Evolutionary conservation across 176 grass and related monocot species (phyloP), one percentile per base, ranked within the genome.

Genomic region (Neostapfia colusana): DNA sequence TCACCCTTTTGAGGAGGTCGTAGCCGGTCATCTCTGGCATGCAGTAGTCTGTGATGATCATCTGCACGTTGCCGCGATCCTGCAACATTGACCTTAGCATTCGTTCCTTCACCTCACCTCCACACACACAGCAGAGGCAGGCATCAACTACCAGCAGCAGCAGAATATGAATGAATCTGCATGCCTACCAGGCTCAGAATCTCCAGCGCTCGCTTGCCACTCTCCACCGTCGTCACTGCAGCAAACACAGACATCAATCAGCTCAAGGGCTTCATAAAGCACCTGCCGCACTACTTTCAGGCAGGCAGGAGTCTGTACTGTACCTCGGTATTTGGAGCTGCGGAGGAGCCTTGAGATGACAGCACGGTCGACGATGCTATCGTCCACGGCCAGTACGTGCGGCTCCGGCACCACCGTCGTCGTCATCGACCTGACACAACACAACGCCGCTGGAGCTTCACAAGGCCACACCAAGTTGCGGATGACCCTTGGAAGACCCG

Each of bases 371-470:
- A 88, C 79, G 5, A 81, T 82, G 85, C 89, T 88, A 44, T 91
- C 89, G 74, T 91, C 89, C 63, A 91, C 89, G 0, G 82, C 89
- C n/a, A 91, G 74, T 37, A 88, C 82, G 41, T 91, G 89, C 11
- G 76, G 44, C 82, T 88, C 89, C 63, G 35, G 59, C 79, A 11
- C 12, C 34, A 57, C 35, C n/a, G 17, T 1, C 48, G 48, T 7
- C 46, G 46, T 49, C 46, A 12, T 35, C 56, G 17, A 26, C 43
- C 18, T 78, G 73, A 59, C 64, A 83, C 71, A 74, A 66, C 37
- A 20, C 10, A n/a, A n/a, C n/a, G n/a, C 2, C 2, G n/a, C n/a
- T 41, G 24, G 9, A 51, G 17, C 53, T 23, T 31, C 31, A 31
- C 31, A 31, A 7, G 24, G 26, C 15, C 6, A 18, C 17, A 4